Percentiles rank a stretch among this genome's conserved stretches.
phyloP scores from a whole-genome alignment of 1,284 basidiomycete genomes.

The Prillingera fragicola region DNA sequence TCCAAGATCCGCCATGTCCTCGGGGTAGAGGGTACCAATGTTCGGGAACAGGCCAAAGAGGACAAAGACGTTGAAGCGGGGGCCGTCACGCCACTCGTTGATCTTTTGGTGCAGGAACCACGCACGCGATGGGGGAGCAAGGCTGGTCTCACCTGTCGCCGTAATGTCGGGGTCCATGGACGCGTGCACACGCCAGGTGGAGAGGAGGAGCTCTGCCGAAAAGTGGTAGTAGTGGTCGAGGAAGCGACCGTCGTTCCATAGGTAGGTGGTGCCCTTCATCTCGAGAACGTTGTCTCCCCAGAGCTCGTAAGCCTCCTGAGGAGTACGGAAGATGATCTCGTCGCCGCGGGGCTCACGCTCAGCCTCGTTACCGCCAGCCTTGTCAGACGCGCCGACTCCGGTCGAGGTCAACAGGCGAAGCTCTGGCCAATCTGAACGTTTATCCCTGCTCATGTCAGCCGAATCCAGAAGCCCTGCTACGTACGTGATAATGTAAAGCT shows the following conservation, averaged over 20 bases:
- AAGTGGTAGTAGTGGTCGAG: slow-evolving; percentile 77
- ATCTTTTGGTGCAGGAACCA: slow-evolving; percentile 45
- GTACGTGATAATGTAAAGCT: slow-evolving; percentile 59
- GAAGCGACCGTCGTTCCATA: slow-evolving; percentile 52
- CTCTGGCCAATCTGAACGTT: slow-evolving; percentile 54
- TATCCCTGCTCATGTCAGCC: slow-evolving; percentile 19
- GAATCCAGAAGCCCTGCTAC: no score
- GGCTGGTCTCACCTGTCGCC: slow-evolving; percentile 29
- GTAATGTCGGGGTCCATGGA: slow-evolving; percentile 39
- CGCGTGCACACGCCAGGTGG: slow-evolving; percentile 65
- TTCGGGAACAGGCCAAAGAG: slow-evolving; percentile 44
- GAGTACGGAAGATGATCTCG: slow-evolving; percentile 54
- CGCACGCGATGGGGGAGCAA: slow-evolving; percentile 37
- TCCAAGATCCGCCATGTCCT: slow-evolving; percentile 61
- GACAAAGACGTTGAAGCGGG: slow-evolving; percentile 44
- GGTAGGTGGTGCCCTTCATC: slow-evolving; percentile 61
- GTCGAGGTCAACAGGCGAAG: slow-evolving; percentile 64
- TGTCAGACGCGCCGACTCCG: slow-evolving; percentile 57
- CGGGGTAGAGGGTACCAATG: slow-evolving; percentile 58
- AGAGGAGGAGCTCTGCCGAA: slow-evolving; percentile 68
- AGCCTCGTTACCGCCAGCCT: slow-evolving; percentile 60
- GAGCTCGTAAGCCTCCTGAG: slow-evolving; percentile 56
- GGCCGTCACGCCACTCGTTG: slow-evolving; percentile 44
- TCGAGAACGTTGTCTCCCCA: slow-evolving; percentile 64
- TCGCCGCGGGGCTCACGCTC: slow-evolving; percentile 60